A percentile compares a stretch with the other conserved stretches of the same genome.
phyloP scores from a whole-genome alignment of 306 rosid genomes.

The Cicer arietinum region DNA sequence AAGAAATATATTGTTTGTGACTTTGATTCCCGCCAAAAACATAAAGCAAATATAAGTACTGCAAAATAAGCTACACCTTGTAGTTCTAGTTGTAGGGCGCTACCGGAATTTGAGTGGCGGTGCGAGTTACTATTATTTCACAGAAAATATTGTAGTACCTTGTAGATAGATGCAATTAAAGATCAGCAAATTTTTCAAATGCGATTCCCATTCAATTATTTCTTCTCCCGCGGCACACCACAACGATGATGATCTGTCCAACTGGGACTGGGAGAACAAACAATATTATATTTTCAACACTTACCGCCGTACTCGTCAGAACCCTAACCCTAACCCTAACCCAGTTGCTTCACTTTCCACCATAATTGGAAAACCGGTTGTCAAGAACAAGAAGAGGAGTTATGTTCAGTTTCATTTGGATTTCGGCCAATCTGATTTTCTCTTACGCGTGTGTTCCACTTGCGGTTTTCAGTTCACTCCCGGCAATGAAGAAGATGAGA shows the following conservation, averaged over 20 bases:
- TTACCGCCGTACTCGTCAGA: conserved; percentile 51
- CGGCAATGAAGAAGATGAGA: conserved; percentile 69
- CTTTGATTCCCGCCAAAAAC: too few species aligned
- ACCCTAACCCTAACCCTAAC: conserved; percentile 4
- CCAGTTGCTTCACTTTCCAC: not conserved
- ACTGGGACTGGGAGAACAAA: conserved; percentile 61
- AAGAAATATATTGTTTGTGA: too few species aligned
- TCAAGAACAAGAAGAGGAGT: conserved; percentile 79
- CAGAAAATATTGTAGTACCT: not conserved
- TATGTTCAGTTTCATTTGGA: too few species aligned
- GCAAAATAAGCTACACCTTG: too few species aligned
- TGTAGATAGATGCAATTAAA: conserved; percentile 60
- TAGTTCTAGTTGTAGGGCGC: too few species aligned
- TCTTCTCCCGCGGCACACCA: not conserved
- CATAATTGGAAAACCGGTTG: conserved; percentile 44
- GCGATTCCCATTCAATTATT: conserved; percentile 5
- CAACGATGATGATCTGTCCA: conserved; percentile 50
- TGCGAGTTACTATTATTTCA: too few species aligned
- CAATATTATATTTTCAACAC: conserved; percentile 51
- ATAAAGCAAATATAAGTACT: too few species aligned
- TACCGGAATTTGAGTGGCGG: too few species aligned
- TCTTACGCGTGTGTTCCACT: conserved; percentile 58
- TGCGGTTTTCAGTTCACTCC: conserved; percentile 74
- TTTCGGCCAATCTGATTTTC: too few species aligned
- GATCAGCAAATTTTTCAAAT: conserved; percentile 76